A percentile compares a stretch with the other conserved stretches of the same genome.
Conservation (phyloP, 805 yeast species). For the Zygotorulaspora florentina region DNA sequence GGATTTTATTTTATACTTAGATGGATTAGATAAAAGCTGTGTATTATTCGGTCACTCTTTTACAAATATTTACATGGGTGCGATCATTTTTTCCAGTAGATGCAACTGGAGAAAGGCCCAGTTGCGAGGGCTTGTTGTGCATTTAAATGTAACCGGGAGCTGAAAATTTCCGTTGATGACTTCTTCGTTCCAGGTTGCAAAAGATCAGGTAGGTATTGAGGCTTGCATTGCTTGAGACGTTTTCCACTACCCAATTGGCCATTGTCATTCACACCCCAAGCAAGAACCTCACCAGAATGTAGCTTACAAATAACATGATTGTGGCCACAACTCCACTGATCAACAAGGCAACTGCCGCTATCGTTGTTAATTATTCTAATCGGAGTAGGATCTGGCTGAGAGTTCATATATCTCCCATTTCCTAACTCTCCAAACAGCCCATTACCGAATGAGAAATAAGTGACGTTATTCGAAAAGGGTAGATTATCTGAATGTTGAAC, state of each 20-base stretch:
- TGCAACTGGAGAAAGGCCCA: slow-evolving; percentile 58
- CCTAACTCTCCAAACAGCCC: slow-evolving; percentile 88
- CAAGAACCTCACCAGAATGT: slow-evolving; percentile 58
- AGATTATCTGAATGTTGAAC: slow-evolving; percentile 16
- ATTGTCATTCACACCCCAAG: slow-evolving; percentile 79
- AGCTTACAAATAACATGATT: slow-evolving; percentile 63
- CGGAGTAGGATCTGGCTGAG: slow-evolving; percentile 61
- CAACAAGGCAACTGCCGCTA: slow-evolving; percentile 38
- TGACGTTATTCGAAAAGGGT: slow-evolving; percentile 30
- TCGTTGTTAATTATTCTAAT: slow-evolving; percentile 51
- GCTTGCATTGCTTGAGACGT: slow-evolving; percentile 52
- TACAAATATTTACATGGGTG: slow-evolving; percentile 1
- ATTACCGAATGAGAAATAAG: slow-evolving; percentile 67
- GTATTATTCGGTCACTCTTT: neutral
- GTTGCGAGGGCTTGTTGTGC: slow-evolving; percentile 58
- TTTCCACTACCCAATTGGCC: slow-evolving; percentile 89
- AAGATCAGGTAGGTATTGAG: slow-evolving; percentile 50
- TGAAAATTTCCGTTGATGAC: slow-evolving; percentile 26
- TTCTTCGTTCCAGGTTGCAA: slow-evolving; percentile 47
- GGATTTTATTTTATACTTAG: slow-evolving; percentile 62
- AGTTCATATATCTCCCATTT: slow-evolving; percentile 67
- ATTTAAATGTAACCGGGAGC: slow-evolving; percentile 42
- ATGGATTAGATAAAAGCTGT: slow-evolving; percentile 48
- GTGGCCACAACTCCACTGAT: slow-evolving; percentile 54
- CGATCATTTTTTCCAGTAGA: slow-evolving; percentile 45